These are phyloP conservation scores for Fusarium sp. DNA, from an alignment of 2,329 filamentous ascomycete species.

Conservation along the genomic window DNA sequence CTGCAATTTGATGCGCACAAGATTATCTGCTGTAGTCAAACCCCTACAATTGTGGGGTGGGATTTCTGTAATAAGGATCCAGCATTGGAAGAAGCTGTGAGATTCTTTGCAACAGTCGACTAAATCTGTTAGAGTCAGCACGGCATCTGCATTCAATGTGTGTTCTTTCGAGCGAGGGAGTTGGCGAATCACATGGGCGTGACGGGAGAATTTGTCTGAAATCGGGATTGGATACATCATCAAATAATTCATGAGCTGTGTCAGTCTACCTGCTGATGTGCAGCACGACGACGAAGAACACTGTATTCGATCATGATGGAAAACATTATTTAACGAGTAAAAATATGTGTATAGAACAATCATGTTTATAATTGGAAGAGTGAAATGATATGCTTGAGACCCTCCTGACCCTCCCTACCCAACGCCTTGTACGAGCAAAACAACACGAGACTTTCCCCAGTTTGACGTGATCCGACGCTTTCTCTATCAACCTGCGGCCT, in stretches of 20 bases:
- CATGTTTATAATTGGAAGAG: constrained; percentile 1
- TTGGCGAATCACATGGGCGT: constrained; percentile 28
- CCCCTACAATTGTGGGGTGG: constrained; percentile 93
- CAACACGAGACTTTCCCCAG: background rate
- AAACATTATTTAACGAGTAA: background rate
- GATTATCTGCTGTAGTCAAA: constrained; percentile 95
- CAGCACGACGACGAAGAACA: background rate
- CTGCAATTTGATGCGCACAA: constrained; percentile 94
- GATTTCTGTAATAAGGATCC: constrained; percentile 92
- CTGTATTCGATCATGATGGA: background rate
- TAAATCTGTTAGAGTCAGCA: constrained; percentile 30
- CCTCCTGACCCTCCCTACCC: constrained; percentile 36
- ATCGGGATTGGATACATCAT: constrained; percentile 28
- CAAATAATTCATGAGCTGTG: constrained; percentile 8
- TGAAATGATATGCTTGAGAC: constrained; percentile 36
- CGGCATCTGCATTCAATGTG: constrained; percentile 7
- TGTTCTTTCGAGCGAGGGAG: constrained; percentile 44
- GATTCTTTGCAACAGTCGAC: constrained; percentile 78
- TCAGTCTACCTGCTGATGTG: constrained; percentile 4
- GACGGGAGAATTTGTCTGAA: background rate
- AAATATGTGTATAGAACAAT: constrained; percentile 2
- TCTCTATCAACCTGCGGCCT: constrained; percentile 71
- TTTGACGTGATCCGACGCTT: background rate
- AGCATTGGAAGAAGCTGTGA: constrained; percentile 81
- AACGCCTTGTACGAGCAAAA: constrained; percentile 41